phyloP scores from a whole-genome alignment of 176 grass and related monocot genomes.

The Otatea glauca region DNA sequence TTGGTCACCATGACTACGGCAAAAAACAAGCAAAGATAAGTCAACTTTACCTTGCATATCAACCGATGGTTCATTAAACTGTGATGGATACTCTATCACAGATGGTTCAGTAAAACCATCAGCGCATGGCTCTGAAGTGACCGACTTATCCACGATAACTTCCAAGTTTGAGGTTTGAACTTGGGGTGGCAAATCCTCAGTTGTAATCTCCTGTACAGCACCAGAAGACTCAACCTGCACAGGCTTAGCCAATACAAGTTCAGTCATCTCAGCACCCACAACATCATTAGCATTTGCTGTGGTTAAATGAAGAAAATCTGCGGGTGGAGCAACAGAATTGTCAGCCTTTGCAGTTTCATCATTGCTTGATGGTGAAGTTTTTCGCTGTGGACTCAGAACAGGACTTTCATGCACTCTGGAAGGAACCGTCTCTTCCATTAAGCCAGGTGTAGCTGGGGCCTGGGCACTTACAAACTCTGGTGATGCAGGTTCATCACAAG shows the following conservation, averaged over 20 bases:
- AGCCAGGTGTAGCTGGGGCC: conserved; percentile 85
- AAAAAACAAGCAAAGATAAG: conserved; percentile 9
- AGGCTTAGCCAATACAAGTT: conserved; percentile 29
- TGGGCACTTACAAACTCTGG: conserved; percentile 69
- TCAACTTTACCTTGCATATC: conserved; percentile 61
- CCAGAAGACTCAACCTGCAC: conserved; percentile 52
- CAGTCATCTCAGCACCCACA: conserved; percentile 33
- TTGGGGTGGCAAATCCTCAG: conserved; percentile 24
- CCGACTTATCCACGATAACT: conserved; percentile 28
- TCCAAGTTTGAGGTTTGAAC: conserved; percentile 38
- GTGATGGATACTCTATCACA: conserved; percentile 21
- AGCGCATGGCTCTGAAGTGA: conserved; percentile 23
- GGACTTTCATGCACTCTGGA: conserved; percentile 77
- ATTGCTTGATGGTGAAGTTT: conserved; percentile 68
- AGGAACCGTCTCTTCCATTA: conserved; percentile 86
- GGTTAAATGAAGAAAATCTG: conserved; percentile 40
- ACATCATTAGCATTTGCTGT: conserved; percentile 49
- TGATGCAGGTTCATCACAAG: conserved; percentile 60
- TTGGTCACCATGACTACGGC: neutral
- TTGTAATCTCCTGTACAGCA: conserved; percentile 24
- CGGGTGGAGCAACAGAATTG: conserved; percentile 49
- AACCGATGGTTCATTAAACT: conserved; percentile 40
- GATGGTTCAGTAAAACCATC: conserved; percentile 46
- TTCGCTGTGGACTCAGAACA: conserved; percentile 68
- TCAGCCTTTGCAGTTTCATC: conserved; percentile 62